Evolutionary conservation across 2,329 filamentous ascomycete species (phyloP).

Genomic region (Botrytis fragariae): DNA sequence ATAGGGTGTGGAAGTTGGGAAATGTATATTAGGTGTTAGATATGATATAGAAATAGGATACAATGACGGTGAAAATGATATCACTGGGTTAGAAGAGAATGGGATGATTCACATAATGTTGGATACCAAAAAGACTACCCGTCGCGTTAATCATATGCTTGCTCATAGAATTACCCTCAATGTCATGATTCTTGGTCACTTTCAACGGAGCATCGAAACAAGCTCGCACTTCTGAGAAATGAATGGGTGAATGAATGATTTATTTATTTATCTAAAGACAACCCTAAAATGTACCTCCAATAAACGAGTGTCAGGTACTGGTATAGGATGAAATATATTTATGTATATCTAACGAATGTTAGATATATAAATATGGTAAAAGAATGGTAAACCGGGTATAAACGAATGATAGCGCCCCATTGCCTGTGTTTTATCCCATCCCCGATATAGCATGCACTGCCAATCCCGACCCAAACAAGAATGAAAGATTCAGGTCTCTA

Average conservation of each 20-base stretch:
- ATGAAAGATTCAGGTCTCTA: not conserved
- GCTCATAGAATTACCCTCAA: fast-evolving
- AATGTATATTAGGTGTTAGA: not conserved
- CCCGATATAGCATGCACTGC: not conserved
- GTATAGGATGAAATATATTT: not conserved
- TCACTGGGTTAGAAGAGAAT: not conserved
- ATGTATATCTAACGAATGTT: not conserved
- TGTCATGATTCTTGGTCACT: not conserved
- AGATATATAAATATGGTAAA: not conserved
- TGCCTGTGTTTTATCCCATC: not conserved
- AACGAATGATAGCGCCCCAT: not conserved
- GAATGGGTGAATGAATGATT: not conserved
- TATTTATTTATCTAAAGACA: not conserved
- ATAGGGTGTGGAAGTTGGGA: too few relatives aligned
- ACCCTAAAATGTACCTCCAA: not conserved
- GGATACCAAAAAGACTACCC: not conserved
- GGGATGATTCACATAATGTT: not conserved
- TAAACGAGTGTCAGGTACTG: not conserved
- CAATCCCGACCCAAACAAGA: not conserved
- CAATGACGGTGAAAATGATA: not conserved
- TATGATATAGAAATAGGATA: not conserved
- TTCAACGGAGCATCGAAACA: not conserved
- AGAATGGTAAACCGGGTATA: not conserved
- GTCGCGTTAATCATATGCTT: not conserved
- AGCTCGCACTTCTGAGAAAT: not conserved